Base-by-base conservation (phyloP, 495 filamentous ascomycete genomes). In the Evernia prunastri region DNA sequence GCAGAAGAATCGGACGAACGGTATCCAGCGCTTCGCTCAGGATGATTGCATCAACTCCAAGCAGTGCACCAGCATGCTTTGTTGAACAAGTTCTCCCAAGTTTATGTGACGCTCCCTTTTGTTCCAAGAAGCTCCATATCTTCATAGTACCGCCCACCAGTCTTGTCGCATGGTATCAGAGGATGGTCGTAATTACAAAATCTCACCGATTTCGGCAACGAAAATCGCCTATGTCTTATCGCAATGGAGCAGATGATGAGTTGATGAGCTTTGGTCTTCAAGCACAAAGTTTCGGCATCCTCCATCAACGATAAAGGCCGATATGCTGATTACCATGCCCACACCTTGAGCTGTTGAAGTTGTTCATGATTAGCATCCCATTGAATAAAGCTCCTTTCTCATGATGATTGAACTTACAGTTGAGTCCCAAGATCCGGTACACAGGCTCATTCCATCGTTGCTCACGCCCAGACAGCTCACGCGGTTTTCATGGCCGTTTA, bases 371-470 rank as follows among this genome's bases (percentile, higher is more conserved):
- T 61, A 66, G 60, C 51, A 13, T 27, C 15, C 12, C 7, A 40
- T 27, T 9, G 36, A n/a, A 25, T 11, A 8, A 6, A 37, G 36
- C 31, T 4, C 7, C 11, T 31, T 37, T 4, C 23, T 36, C 9
- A 27, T 5, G 31, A 42, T 58, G 7, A 31, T 15, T 36, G 29
- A 40, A 83, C 92, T 80, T 87, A 98, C 94, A 77, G 96, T 82
- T 69, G 95, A 96, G 79, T 98, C 94, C 94, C 94, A 98, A 69
- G 94, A 98, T 78, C 94, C 94, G 70, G 94, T 98, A 82, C 94
- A 97, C 80, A 98, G 82, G 79, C 94, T 97, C 81, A 97, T 96
- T 61, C 91, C 94, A 72, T 98, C 94, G 76, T 97, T 97, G 79
- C 92, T 97, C 71, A 98, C 94, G 64, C 94, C 94, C 67, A 98